Conservation (phyloP, 2,329 filamentous ascomycete genomes). For the Aspergillus pseudoglaucus region DNA sequence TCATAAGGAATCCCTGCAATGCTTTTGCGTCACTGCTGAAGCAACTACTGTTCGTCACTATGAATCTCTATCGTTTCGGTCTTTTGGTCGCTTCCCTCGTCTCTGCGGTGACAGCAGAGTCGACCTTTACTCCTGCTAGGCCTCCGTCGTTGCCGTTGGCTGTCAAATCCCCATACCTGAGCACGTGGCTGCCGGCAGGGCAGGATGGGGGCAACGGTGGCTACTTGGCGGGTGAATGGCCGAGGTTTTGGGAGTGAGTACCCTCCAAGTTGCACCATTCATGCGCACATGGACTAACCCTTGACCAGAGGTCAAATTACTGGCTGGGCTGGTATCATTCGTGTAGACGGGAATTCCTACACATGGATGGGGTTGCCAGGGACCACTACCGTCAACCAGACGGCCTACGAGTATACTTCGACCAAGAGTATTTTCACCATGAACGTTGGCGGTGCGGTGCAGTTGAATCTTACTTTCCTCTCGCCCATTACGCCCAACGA, state of each 20-base stretch:
- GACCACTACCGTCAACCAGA: constrained; percentile 48
- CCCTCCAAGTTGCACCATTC: not conserved
- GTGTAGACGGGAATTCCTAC: constrained; percentile 58
- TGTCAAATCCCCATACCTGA: constrained; percentile 69
- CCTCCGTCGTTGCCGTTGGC: constrained; percentile 66
- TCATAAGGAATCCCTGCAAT: not conserved
- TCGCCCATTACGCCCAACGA: constrained; percentile 64
- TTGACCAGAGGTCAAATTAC: constrained; percentile 47
- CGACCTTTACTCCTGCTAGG: constrained; percentile 57
- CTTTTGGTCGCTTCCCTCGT: constrained; percentile 19
- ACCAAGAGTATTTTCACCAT: constrained; percentile 66
- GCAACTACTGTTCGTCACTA: constrained; percentile 13
- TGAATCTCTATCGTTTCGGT: constrained; percentile 23
- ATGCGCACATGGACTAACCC: constrained; percentile 8
- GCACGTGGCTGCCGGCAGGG: constrained; percentile 60
- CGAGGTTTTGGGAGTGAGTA: constrained; percentile 61
- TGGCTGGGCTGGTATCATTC: constrained; percentile 64
- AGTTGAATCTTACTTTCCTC: constrained; percentile 63
- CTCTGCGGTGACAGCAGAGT: constrained; percentile 27
- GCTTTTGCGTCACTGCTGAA: constrained; percentile 12
- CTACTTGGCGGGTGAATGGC: constrained; percentile 63
- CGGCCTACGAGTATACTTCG: constrained; percentile 62
- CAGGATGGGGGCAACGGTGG: constrained; percentile 58
- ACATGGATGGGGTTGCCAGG: constrained; percentile 61
- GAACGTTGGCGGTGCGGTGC: constrained; percentile 54